Evolutionary conservation across 495 filamentous ascomycete genomes (phyloP).

Genomic region (Tuber umbilicatum): DNA sequence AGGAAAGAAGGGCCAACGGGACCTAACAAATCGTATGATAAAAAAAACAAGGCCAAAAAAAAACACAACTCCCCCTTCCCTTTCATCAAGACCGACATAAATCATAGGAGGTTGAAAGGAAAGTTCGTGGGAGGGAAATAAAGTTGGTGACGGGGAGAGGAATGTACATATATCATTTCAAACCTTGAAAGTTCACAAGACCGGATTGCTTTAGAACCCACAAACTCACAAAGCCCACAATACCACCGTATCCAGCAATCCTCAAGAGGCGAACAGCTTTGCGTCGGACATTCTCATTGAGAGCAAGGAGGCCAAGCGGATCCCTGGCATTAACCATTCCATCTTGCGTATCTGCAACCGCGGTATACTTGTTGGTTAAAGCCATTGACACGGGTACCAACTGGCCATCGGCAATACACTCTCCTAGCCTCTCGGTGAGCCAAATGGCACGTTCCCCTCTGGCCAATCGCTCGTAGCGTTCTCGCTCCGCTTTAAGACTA

Average conservation of each 20-base stretch:
- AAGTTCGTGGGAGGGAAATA: background rate
- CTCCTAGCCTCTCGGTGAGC: slow-evolving; percentile 67
- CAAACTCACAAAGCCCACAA: slow-evolving; percentile 39
- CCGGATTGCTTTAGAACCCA: slow-evolving; percentile 34
- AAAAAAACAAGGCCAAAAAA: background rate
- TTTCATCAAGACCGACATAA: background rate
- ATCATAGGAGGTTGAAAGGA: background rate
- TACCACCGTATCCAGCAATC: slow-evolving; percentile 38
- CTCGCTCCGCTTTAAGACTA: slow-evolving; percentile 72
- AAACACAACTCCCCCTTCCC: background rate
- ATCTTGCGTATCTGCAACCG: slow-evolving; percentile 7
- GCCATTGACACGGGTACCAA: slow-evolving; percentile 48
- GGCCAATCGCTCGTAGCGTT: slow-evolving; percentile 64
- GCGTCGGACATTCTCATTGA: slow-evolving; percentile 35
- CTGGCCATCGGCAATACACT: slow-evolving; percentile 67
- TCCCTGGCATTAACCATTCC: slow-evolving; percentile 30
- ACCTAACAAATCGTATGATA: background rate
- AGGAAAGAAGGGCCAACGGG: background rate
- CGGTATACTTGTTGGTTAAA: slow-evolving; percentile 21
- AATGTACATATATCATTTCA: background rate
- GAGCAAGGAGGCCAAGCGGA: slow-evolving; percentile 34
- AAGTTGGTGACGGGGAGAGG: background rate
- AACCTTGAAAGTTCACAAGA: background rate
- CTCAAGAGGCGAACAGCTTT: slow-evolving; percentile 36
- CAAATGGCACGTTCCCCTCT: slow-evolving; percentile 68